A percentile compares a stretch with the other conserved stretches of the same genome.
Evolutionary conservation across 148 eudicot species (phyloP).

Genomic region (Rhododendron griersonianum): DNA sequence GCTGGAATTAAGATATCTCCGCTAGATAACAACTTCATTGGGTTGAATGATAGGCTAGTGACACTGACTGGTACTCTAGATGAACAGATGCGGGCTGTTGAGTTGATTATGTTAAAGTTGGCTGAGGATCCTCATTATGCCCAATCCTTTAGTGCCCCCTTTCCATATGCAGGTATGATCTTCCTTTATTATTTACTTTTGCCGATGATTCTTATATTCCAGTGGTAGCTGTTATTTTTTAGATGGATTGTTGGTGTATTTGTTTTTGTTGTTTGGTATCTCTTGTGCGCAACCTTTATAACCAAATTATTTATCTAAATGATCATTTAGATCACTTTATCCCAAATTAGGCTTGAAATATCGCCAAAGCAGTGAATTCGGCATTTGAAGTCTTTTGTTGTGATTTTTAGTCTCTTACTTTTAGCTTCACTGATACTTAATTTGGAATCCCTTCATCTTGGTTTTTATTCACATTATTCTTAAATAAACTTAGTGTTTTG

Average conservation of each 20-base stretch:
- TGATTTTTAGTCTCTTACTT: neutral
- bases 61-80: constrained; percentile 68
- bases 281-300: neutral
- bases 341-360: neutral
- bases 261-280: neutral
- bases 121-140: constrained; percentile 66
- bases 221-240: neutral
- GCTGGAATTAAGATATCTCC: constrained; percentile 93
- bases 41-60: constrained; percentile 80
- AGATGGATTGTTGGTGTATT: neutral
- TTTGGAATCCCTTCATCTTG: neutral
- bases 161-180: constrained; percentile 67
- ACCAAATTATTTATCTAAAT: neutral
- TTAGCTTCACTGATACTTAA: neutral
- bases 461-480: neutral
- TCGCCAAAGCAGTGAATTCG: neutral
- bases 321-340: neutral
- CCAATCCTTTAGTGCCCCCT: constrained; percentile 65
- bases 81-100: constrained; percentile 79
- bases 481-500: neutral
- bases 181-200: neutral
- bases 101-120: constrained; percentile 64
- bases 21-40: constrained; percentile 68
- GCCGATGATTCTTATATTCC: neutral
- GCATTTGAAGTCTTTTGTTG: neutral